Evolutionary conservation across 768 basidiomycete species (phyloP), one percentile per base, ranked within the genome.

Genomic region (Wakefieldia striispora): DNA sequence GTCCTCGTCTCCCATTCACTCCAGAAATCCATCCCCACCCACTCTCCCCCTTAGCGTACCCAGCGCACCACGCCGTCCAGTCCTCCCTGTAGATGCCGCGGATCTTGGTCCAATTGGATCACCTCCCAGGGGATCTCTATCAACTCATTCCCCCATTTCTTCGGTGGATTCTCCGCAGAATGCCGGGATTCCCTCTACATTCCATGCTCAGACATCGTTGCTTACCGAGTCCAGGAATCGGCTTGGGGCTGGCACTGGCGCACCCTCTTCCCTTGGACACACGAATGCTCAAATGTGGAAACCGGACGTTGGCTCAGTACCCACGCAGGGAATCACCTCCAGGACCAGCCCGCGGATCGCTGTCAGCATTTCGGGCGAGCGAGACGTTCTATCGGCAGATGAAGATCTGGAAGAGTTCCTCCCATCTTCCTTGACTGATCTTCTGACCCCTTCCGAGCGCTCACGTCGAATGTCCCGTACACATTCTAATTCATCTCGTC

Each of bases 341-440:
- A 45, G 34, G 21, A 16, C 49, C 35, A 51, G 38, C 8, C 54
- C 61, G 0, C 54, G 39, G 4, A 53, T 60, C 40, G 58, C 55
- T 26, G 40, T 60, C 21, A 58, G 47, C 39, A 11, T 65, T 19
- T 51, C 78, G 70, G 55, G 40, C 38, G 78, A 79, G 0, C 78
- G 76, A 7, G 83, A 84, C 17, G 20, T 42, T 7, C 34, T 57
- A 23, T n/a, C n/a, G 23, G 23, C 6, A 6, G 88, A 87, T 42
- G 91, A 84, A 39, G 90, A 94, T 56, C 63, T 91, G 41, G 91
- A 93, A 61, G 94, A 93, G 49, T 89, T 97, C 65, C 66, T 98
- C 26, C 95, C 95, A 0, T 84, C 88, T 47, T 90, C 86, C 4
- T 72, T 98, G 40, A 91, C 84, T 23, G 95, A 97, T 52, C 75